Conservation (phyloP, 2,329 filamentous ascomycete genomes). For the Aspergillus fumigatiaffinis region DNA sequence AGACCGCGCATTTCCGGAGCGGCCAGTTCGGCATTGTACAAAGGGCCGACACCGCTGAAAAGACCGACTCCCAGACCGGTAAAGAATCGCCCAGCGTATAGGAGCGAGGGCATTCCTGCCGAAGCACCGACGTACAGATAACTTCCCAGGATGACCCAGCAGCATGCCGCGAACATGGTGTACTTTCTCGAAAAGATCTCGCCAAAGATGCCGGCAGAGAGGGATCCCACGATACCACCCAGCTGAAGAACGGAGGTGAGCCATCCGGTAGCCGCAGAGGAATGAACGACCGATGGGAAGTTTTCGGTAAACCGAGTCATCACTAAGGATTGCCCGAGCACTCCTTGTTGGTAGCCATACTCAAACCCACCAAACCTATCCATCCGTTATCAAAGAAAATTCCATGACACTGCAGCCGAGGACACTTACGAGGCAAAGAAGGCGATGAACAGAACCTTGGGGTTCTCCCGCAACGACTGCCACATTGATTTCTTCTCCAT, state of each 20-base stretch:
- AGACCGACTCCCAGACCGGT: conserved; percentile 31
- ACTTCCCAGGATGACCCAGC: conserved; percentile 46
- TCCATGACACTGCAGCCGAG: neutral
- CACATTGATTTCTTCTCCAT: conserved; percentile 24
- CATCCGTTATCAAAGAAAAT: neutral
- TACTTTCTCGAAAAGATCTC: conserved; percentile 51
- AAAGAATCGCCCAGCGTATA: conserved; percentile 29
- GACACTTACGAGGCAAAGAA: conserved; percentile 42
- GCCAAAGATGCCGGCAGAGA: conserved; percentile 45
- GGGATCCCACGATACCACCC: conserved; percentile 43
- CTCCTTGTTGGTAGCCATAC: conserved; percentile 47
- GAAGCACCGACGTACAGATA: conserved; percentile 27
- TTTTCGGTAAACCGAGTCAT: conserved; percentile 48
- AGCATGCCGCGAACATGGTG: conserved; percentile 49
- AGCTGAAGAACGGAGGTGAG: conserved; percentile 52
- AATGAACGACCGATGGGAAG: conserved; percentile 44
- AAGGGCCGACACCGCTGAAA: conserved; percentile 37
- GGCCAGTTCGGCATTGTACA: conserved; percentile 51
- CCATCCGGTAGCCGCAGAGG: conserved; percentile 37
- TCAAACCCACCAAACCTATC: conserved; percentile 44
- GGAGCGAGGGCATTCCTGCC: conserved; percentile 17
- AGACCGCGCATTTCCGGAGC: conserved; percentile 31
- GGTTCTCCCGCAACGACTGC: conserved; percentile 31
- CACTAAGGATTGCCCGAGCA: conserved; percentile 44
- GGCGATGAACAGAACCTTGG: conserved; percentile 50